A percentile compares a stretch with the other conserved stretches of the same genome.
These are phyloP conservation scores for Cudoniella acicularis DNA, from an alignment of 495 filamentous ascomycete species.

Conservation along the genomic window DNA sequence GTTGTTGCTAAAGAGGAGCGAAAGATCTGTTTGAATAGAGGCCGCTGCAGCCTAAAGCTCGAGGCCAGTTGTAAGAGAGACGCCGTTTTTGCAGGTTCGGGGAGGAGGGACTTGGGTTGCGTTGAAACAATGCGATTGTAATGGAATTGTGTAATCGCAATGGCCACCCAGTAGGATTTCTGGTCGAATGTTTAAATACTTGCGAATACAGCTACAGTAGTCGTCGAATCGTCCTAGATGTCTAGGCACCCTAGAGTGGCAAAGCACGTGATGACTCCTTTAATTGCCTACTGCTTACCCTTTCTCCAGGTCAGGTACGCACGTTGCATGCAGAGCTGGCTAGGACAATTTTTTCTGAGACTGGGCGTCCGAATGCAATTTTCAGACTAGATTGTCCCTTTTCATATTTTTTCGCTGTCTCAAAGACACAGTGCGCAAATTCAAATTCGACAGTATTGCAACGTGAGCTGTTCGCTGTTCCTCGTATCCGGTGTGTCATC, in stretches of 20 bases:
- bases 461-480: no score
- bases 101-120: neutral
- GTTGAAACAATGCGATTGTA: neutral
- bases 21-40: neutral
- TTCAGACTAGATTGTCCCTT: no score
- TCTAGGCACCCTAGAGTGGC: neutral
- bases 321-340: neutral
- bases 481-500: neutral
- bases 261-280: neutral
- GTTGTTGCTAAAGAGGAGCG: neutral
- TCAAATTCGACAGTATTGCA: no score
- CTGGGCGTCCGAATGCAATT: no score
- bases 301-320: neutral
- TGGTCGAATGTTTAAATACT: no score
- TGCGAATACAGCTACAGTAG: no score
- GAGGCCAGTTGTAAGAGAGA: neutral
- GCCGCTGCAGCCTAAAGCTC: constrained; percentile 17
- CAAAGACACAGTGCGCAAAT: no score
- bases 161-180: neutral
- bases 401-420: no score
- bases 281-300: neutral
- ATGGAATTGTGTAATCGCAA: neutral
- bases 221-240: no score
- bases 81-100: constrained; percentile 12
- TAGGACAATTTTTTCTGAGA: neutral